Percentiles rank a stretch among this genome's conserved stretches.
Conservation (phyloP, 805 yeast species). For the Lachancea fermentati region DNA sequence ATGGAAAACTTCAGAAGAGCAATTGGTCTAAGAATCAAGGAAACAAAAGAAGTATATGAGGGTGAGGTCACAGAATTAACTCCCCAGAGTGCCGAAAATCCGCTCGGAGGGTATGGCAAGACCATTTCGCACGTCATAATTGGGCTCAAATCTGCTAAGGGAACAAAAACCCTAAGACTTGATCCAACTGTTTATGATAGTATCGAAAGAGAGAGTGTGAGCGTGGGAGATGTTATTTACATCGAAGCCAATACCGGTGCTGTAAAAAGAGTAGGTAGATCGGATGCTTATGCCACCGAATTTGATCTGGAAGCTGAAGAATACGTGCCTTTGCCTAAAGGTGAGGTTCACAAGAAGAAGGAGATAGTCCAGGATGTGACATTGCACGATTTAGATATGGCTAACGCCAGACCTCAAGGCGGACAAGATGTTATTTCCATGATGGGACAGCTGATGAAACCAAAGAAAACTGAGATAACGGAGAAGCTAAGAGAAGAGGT, state of each 20-base stretch:
- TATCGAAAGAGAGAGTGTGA: conserved; percentile 89
- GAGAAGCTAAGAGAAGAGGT: conserved; percentile 92
- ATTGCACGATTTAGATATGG: conserved; percentile 91
- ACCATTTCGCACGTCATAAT: conserved; percentile 91
- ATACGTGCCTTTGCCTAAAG: conserved; percentile 97
- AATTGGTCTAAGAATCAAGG: conserved; percentile 92
- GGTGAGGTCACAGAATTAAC: conserved; percentile 96
- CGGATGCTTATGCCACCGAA: conserved; percentile 98
- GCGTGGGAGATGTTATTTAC: conserved; percentile 94
- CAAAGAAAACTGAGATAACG: conserved; percentile 93
- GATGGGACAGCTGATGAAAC: conserved; percentile 96
- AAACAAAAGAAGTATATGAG: conserved; percentile 95
- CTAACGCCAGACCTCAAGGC: conserved; percentile 93
- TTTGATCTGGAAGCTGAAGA: conserved; percentile 98
- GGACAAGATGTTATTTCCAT: conserved; percentile 94
- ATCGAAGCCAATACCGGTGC: conserved; percentile 97
- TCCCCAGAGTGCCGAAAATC: conserved; percentile 95
- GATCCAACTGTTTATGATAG: conserved; percentile 92
- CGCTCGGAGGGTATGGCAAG: conserved; percentile 96
- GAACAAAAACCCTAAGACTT: conserved; percentile 80
- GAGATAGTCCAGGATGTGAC: conserved; percentile 98
- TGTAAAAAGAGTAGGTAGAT: conserved; percentile 93
- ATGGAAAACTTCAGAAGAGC: conserved; percentile 97
- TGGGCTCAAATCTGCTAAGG: conserved; percentile 88
- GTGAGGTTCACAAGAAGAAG: conserved; percentile 96